These are phyloP conservation scores for Stachybotrys echinatus DNA, from an alignment of 2,329 filamentous ascomycete genomes.

Conservation along the genomic window DNA sequence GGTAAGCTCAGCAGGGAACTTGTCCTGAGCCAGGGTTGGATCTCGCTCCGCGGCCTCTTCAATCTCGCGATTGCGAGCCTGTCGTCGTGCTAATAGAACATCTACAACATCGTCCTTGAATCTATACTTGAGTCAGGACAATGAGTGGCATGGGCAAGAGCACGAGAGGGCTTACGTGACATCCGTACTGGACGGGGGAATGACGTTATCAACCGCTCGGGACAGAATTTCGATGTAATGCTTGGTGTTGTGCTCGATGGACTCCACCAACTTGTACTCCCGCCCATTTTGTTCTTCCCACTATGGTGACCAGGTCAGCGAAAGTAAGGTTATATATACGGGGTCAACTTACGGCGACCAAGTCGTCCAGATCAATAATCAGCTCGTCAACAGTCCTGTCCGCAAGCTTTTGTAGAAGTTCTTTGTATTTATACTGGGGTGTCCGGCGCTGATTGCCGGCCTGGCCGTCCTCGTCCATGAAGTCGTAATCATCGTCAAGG, in stretches of 20 bases:
- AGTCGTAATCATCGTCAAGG: constrained; percentile 84
- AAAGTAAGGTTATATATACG: not conserved
- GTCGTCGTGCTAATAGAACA: constrained; percentile 89
- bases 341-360: constrained; percentile 58
- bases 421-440: constrained; percentile 81
- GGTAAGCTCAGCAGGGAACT: constrained; percentile 88
- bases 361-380: constrained; percentile 82
- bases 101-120: constrained; percentile 98
- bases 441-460: constrained; percentile 44
- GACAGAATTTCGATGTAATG: constrained; percentile 94
- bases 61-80: constrained; percentile 77
- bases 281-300: constrained; percentile 66
- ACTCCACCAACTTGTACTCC: constrained; percentile 70
- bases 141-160: not conserved
- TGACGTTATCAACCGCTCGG: constrained; percentile 76
- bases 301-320: constrained; percentile 31
- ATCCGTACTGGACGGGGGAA: constrained; percentile 74
- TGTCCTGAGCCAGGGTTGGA: constrained; percentile 60
- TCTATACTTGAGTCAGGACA: constrained; percentile 31
- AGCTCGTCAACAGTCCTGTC: constrained; percentile 75
- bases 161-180: constrained; percentile 56
- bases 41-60: constrained; percentile 63
- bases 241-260: constrained; percentile 84
- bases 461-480: constrained; percentile 78
- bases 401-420: constrained; percentile 79